Evolutionary conservation across 2,329 filamentous ascomycete species (phyloP), one percentile per base, ranked within the genome.

Genomic region (Fusarium bactridioides): DNA sequence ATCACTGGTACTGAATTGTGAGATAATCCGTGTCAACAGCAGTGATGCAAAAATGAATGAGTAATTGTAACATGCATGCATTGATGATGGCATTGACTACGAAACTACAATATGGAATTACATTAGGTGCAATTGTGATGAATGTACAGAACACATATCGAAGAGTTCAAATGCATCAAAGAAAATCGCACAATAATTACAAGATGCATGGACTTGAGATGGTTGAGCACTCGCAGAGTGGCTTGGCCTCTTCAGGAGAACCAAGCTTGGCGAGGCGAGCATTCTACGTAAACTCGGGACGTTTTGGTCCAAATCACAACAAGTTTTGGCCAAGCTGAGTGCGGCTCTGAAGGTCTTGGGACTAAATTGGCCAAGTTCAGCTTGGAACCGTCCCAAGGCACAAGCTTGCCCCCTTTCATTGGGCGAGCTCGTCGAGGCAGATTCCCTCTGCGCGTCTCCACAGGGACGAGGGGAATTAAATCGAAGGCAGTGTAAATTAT

Each of bases 241-340:
- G 54, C 43, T 69, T 27, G 44, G 38, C 56, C 27, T 15, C 23
- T 31, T 56, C 69, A 72, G 69, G 60, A 67, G 64, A 38, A 45
- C 59, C 29, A 25, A 33, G 31, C 18, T 11, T 21, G n/a, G 48
- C 4, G 18, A 35, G 29, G 3, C 12, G 10, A 51, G 18, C 13
- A 21, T 2, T 3, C 18, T 10, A 47, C 25, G 9, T n/a, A 9
- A 25, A 5, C 16, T 15, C 3, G 3, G 48, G 31, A 25, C n/a
- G 7, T 16, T 21, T 25, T 21, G 4, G 5, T 12, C 18, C 5
- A 35, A 10, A 35, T 11, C 4, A 21, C 16, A 33, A 9, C 18
- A 16, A 16, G 7, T 4, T 1, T 51, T 25, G 18, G 5, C n/a
- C 9, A 25, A 15, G 0, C 0, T 10, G 13, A 25, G 7, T 7